These are phyloP conservation scores for Chlorella sp. DNA, from an alignment of 139 green algal genomes.

Conservation along the genomic window DNA sequence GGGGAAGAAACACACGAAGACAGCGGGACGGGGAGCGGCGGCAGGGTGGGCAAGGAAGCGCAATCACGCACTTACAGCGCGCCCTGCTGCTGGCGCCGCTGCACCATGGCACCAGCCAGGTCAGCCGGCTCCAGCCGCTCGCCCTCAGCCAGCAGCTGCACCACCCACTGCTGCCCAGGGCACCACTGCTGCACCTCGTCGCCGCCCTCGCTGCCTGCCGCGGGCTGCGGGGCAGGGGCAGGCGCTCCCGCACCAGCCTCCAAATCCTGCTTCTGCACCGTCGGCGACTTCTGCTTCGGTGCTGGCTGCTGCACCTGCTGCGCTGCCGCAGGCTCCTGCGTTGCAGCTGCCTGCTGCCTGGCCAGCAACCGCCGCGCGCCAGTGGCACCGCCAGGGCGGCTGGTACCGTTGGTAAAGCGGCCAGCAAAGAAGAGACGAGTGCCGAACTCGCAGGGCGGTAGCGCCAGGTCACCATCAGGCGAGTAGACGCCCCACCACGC, in stretches of 20 bases:
- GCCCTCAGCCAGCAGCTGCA: background rate
- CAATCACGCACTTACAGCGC: background rate
- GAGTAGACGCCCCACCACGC: slow-evolving; percentile 16
- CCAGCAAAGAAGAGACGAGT: slow-evolving; percentile 13
- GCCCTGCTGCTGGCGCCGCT: background rate
- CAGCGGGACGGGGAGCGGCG: too few species aligned
- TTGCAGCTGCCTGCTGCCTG: background rate
- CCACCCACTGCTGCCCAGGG: background rate
- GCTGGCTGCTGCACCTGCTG: background rate
- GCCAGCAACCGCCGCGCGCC: background rate
- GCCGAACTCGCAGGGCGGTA: slow-evolving; percentile 16
- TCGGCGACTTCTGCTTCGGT: background rate
- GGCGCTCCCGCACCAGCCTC: background rate
- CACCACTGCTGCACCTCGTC: background rate
- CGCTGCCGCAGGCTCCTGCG: too few species aligned
- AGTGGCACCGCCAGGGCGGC: too few species aligned
- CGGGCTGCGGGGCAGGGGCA: background rate
- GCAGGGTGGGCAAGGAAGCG: background rate
- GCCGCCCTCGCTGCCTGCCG: background rate
- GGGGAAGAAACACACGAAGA: background rate
- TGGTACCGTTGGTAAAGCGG: background rate
- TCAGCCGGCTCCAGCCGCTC: slow-evolving; percentile 17
- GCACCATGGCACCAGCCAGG: background rate
- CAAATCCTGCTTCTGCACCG: background rate
- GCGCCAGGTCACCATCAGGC: background rate